Conservation (phyloP, 768 basidiomycete species). For the Cubamyces lactineus region DNA sequence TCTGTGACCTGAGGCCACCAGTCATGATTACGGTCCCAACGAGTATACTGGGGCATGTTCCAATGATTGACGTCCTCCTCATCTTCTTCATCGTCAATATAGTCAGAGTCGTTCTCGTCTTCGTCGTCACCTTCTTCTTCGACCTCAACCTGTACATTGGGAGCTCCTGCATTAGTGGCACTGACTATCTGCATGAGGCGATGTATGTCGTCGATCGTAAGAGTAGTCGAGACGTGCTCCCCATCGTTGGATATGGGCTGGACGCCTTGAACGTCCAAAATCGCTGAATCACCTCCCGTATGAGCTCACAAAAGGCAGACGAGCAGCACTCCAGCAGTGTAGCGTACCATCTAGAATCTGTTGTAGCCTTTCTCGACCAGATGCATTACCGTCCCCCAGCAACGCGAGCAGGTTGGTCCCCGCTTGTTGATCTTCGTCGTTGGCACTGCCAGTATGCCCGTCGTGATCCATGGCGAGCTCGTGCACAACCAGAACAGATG, state of each 20-base stretch:
- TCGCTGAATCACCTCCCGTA: neutral
- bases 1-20: constrained; percentile 51
- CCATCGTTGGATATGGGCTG: neutral
- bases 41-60: neutral
- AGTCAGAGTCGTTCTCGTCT: constrained; percentile 40
- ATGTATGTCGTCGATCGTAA: constrained; percentile 18
- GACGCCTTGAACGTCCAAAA: constrained; percentile 9
- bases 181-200: constrained; percentile 13
- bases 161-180: neutral
- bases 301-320: neutral
- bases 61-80: constrained; percentile 38
- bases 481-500: constrained; percentile 23
- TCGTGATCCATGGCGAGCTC: constrained; percentile 31
- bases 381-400: neutral
- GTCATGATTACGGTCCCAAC: constrained; percentile 27
- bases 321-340: too few species aligned
- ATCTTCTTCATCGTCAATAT: constrained; percentile 42
- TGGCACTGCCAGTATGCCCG: constrained; percentile 31
- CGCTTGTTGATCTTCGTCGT: neutral
- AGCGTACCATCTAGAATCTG: constrained; percentile 13
- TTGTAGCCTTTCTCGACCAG: constrained; percentile 17
- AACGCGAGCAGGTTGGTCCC: neutral
- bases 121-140: constrained; percentile 27
- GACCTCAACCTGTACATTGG: neutral
- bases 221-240: constrained; percentile 1